phyloP scores from a whole-genome alignment of 2,329 filamentous ascomycete genomes.

The Cladophialophora yegresii region DNA sequence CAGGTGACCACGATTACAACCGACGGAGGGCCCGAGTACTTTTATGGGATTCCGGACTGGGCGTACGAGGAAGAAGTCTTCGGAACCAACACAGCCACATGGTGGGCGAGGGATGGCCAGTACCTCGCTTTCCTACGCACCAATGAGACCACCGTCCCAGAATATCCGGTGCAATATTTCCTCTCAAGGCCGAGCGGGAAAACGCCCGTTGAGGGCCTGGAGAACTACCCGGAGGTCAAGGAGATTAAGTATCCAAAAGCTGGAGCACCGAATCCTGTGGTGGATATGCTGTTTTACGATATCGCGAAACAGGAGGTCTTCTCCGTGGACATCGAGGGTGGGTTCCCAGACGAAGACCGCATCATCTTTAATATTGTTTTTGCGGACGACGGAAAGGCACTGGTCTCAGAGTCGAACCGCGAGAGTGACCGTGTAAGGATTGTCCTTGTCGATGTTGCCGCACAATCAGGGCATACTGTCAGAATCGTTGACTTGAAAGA shows the following conservation, averaged over 20 bases:
- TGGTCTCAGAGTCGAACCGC: slow-evolving; percentile 90
- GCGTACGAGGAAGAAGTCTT: slow-evolving; percentile 92
- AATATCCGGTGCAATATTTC: slow-evolving; percentile 93
- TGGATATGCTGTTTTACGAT: slow-evolving; percentile 87
- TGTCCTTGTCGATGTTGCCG: slow-evolving; percentile 75
- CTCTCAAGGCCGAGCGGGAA: slow-evolving; percentile 79
- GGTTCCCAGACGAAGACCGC: slow-evolving; percentile 77
- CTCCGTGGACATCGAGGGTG: slow-evolving; percentile 71
- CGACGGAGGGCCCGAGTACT: slow-evolving; percentile 84
- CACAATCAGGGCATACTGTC: slow-evolving; percentile 74
- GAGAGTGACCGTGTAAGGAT: slow-evolving; percentile 90
- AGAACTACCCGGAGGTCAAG: slow-evolving; percentile 85
- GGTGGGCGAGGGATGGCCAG: slow-evolving; percentile 91
- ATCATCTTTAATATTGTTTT: slow-evolving; percentile 93
- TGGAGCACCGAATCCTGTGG: slow-evolving; percentile 87
- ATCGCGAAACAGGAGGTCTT: slow-evolving; percentile 75
- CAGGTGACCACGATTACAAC: slow-evolving; percentile 72
- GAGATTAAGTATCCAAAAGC: slow-evolving; percentile 98
- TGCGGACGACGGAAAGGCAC: slow-evolving; percentile 75
- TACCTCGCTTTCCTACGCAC: slow-evolving; percentile 90
- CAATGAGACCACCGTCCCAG: slow-evolving; percentile 87
- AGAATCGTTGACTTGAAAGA: slow-evolving; percentile 75
- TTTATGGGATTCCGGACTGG: slow-evolving; percentile 97
- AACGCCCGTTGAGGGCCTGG: slow-evolving; percentile 67
- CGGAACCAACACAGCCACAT: slow-evolving; percentile 75